Evolutionary conservation across 2,329 filamentous ascomycete genomes (phyloP), one percentile per base, ranked within the genome.

Genomic region (Colletotrichum scovillei): DNA sequence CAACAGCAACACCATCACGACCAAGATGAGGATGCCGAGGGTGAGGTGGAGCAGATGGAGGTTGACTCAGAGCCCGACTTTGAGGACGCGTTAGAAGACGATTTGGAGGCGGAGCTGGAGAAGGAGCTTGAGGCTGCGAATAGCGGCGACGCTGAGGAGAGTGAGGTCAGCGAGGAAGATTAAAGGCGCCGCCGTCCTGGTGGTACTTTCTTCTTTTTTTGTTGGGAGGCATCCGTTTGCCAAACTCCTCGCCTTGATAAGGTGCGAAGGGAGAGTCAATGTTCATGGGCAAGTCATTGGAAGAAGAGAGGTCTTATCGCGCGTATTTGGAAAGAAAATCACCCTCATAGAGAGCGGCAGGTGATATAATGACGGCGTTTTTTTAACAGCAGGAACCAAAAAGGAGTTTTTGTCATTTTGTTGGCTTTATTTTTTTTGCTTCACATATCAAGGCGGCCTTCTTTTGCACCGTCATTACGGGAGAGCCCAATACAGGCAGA

Each of bases 151-250:
- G 88, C 85, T 46, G 89, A 90, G 65, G 90, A 92, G 80, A 92
- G 90, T 76, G 90, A 91, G 76, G 90, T 92, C 67, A 92, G 91
- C 76, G 91, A 92, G 79, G 91, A 92, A 79, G 91, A 92, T 78
- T 92, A 82, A 52, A 9, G 28, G 7, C 28, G 19, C 4, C 42
- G 7, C 42, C 19, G 3, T 49, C 42, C 19, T 4, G 14, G 28
- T n/a, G 11, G n/a, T n/a, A n/a, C n/a, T n/a, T n/a, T n/a, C n/a
- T n/a, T n/a, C n/a, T n/a, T n/a, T n/a, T n/a, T n/a, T n/a, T n/a
- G n/a, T n/a, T n/a, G n/a, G n/a, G n/a, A n/a, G n/a, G n/a, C n/a
- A n/a, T n/a, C n/a, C n/a, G n/a, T n/a, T n/a, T n/a, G n/a, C n/a
- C n/a, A n/a, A n/a, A n/a, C n/a, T n/a, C n/a, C n/a, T n/a, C n/a